Evolutionary conservation across 805 yeast genomes (phyloP).

Genomic region (Suhomyces sp.): DNA sequence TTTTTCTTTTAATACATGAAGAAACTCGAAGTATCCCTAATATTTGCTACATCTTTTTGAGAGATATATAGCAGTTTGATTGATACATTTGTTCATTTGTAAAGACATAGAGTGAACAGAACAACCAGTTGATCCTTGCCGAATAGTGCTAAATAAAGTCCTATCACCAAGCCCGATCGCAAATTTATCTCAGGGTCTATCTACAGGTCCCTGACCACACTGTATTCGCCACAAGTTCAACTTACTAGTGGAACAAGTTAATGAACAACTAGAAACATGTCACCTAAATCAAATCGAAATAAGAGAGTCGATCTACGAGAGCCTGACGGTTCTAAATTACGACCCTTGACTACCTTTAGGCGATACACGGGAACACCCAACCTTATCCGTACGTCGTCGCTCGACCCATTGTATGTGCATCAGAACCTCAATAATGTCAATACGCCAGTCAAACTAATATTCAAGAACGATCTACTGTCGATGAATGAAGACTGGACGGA

Average conservation of each 20-base stretch:
- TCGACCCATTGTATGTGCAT: slow-evolving; percentile 20
- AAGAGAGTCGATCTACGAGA: neutral
- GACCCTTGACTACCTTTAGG: neutral
- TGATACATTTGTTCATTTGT: neutral
- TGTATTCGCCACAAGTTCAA: neutral
- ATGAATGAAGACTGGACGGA: slow-evolving; percentile 47
- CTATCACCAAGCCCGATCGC: neutral
- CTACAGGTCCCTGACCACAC: neutral
- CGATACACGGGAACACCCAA: neutral
- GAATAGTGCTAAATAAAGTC: neutral
- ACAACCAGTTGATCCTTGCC: neutral
- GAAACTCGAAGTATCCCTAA: neutral
- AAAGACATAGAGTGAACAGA: neutral
- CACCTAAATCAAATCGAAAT: neutral
- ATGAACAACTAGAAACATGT: neutral
- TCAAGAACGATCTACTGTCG: slow-evolving; percentile 27
- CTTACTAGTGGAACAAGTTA: neutral
- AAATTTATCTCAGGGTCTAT: neutral
- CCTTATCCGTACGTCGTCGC: slow-evolving; percentile 21
- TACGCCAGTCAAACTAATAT: slow-evolving; percentile 26
- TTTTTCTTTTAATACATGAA: neutral
- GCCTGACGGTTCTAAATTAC: neutral
- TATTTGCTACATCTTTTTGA: neutral
- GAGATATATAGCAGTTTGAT: neutral
- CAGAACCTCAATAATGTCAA: slow-evolving; percentile 17